Evolutionary conservation across 805 yeast genomes (phyloP), one percentile per base, ranked within the genome.

Genomic region (Schizosaccharomyces lindneri): DNA sequence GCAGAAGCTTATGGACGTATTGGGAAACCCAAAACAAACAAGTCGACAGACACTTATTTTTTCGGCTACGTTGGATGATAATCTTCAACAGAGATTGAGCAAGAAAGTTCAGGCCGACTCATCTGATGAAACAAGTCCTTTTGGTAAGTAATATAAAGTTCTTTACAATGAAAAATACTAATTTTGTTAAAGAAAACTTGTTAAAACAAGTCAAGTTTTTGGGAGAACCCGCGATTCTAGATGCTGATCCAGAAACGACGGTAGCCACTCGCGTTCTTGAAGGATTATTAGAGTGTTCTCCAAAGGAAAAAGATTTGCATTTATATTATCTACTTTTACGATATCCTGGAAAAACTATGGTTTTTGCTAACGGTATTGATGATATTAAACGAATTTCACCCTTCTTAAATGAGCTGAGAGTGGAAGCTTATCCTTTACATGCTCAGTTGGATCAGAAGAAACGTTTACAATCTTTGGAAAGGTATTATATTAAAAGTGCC

Each of bases 361-460:
- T 90, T 3, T 93, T 93, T 70, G 89, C 95, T 65, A 93, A 93
- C 72, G 82, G 95, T n/a, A 89, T 93, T 67, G 97, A 90, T 67
- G 82, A 95, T 0, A 97, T 90, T 59, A 87, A 88, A 70, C 80
- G 96, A 65, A 70, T 93, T 43, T 84, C 81, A 11, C 90, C 90
- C 6, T 78, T 84, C 64, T 75, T 93, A 64, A 83, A 78, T 65
- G 81, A 82, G 69, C 75, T 93, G 61, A 79, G 79, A 13, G 75
- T 90, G 43, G 70, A 81, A 0, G 76, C 82, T 3, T 83, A 85
- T 67, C 83, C 90, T 6, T 79, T 93, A 60, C 97, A 93, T 70
- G 89, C 97, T 2, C 82, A 88, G 27, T 90, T 93, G 97, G 79
- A 85, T 59, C 99, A 93, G 70, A 90, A 89, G 68, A 95, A 87